These are phyloP conservation scores for Physocladia obscura DNA, from an alignment of 192 early-diverging fungal species.

Conservation along the genomic window DNA sequence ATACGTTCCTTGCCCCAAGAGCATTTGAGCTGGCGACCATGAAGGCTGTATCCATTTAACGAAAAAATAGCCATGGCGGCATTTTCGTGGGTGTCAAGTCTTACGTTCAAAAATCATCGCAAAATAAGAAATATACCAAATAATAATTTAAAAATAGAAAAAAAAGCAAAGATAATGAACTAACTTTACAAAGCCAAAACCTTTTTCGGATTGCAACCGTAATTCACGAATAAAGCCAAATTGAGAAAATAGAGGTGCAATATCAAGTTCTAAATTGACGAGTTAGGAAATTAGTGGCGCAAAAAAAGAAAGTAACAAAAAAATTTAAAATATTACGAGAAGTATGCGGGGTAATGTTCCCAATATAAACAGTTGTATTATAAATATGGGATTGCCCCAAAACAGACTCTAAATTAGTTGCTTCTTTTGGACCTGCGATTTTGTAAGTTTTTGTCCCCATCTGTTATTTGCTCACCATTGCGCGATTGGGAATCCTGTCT, in stretches of 20 bases:
- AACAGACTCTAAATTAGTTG: slow-evolving; percentile 55
- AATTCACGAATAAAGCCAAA: slow-evolving; percentile 79
- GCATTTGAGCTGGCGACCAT: slow-evolving; percentile 64
- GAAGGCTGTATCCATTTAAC: slow-evolving; percentile 69
- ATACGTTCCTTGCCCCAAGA: slow-evolving; percentile 88
- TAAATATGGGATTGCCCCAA: slow-evolving; percentile 73
- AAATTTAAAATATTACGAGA: slow-evolving; percentile 48
- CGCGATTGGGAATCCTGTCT: neutral
- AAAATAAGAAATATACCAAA: neutral
- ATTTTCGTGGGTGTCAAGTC: slow-evolving; percentile 84
- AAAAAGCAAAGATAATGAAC: slow-evolving; percentile 12
- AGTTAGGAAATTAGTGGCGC: neutral
- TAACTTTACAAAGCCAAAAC: slow-evolving; percentile 87
- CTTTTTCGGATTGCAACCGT: slow-evolving; percentile 84
- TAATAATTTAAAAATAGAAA: neutral
- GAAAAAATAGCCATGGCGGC: slow-evolving; percentile 85
- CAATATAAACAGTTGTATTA: slow-evolving; percentile 88
- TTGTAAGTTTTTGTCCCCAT: neutral
- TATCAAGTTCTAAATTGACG: slow-evolving; percentile 59
- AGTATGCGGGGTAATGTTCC: slow-evolving; percentile 80
- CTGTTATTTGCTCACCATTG: neutral
- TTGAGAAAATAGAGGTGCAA: slow-evolving; percentile 70
- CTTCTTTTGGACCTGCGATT: neutral
- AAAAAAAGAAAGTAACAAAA: neutral
- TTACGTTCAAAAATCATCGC: slow-evolving; percentile 25